Conservation (phyloP, 495 filamentous ascomycete genomes). For the Massariosphaeria phaeospora region DNA sequence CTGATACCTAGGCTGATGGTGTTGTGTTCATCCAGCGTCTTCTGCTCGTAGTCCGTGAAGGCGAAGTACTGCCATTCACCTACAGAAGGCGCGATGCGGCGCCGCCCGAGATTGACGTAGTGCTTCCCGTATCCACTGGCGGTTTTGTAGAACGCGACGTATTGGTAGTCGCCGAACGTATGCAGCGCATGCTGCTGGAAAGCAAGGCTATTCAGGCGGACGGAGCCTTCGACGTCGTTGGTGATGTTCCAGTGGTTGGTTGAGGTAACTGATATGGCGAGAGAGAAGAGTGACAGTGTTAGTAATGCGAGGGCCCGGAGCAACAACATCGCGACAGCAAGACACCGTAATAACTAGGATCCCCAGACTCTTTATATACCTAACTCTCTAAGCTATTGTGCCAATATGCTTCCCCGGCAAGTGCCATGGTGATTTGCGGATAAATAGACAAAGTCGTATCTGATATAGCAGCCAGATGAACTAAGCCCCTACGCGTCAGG, state of each 20-base stretch:
- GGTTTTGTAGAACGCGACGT: constrained; percentile 19
- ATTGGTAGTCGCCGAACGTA: constrained; percentile 22
- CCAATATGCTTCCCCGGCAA: too few relatives aligned
- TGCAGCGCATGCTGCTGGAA: constrained; percentile 19
- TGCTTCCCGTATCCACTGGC: constrained; percentile 16
- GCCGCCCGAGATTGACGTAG: constrained; percentile 19
- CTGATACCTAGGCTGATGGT: constrained; percentile 23
- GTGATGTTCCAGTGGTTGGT: constrained; percentile 13
- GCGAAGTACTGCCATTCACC: constrained; percentile 13
- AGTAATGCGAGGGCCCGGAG: too few relatives aligned
- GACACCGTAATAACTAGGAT: too few relatives aligned
- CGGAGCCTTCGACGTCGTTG: constrained; percentile 14
- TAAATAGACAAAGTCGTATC: too few relatives aligned
- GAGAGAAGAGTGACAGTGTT: too few relatives aligned
- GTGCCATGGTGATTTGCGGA: too few relatives aligned
- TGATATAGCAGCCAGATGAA: too few relatives aligned
- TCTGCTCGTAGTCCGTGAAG: constrained; percentile 25
- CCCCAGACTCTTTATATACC: too few relatives aligned
- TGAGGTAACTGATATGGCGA: constrained; percentile 10
- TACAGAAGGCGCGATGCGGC: constrained; percentile 10
- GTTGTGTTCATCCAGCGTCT: constrained; percentile 25
- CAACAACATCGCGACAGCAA: too few relatives aligned
- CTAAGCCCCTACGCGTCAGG: too few relatives aligned
- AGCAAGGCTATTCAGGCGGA: constrained; percentile 16
- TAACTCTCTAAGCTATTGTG: too few relatives aligned